phyloP scores from a whole-genome alignment of 2,329 filamentous ascomycete species.

The Phialemoniopsis sp. region DNA sequence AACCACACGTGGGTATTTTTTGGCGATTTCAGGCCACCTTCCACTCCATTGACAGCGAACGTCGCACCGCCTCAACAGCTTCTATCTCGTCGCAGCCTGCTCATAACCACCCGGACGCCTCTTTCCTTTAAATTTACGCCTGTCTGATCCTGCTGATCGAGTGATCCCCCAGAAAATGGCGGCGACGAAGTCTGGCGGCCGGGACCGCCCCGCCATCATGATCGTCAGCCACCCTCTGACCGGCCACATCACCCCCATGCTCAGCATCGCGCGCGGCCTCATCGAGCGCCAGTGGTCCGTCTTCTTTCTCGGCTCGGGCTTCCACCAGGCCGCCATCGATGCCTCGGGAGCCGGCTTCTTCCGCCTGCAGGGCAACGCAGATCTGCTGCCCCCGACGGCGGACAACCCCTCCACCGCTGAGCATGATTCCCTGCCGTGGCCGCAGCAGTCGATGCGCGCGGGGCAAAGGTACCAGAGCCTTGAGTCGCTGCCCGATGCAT shows the following conservation, averaged over 20 bases:
- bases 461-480: conserved; percentile 19
- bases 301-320: conserved; percentile 27
- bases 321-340: conserved; percentile 27
- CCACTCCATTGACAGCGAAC: no score
- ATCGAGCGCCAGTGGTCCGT: conserved; percentile 21
- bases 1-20: no score
- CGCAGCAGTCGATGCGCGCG: conserved; percentile 15
- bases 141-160: no score
- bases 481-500: conserved; percentile 25
- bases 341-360: conserved; percentile 24
- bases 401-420: no score
- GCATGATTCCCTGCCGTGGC: conserved; percentile 3
- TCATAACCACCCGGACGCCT: no score
- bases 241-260: conserved; percentile 28
- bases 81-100: no score
- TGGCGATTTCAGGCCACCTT: no score
- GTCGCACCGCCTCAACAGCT: no score
- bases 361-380: conserved; percentile 21
- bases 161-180: no score
- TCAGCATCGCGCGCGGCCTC: conserved; percentile 26
- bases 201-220: conserved; percentile 13
- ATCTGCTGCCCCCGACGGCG: conserved; percentile 12
- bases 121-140: no score
- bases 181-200: no score
- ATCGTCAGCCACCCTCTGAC: conserved; percentile 28